phyloP scores from a whole-genome alignment of 2,329 filamentous ascomycete species.

The Dactylonectria estremocensis region DNA sequence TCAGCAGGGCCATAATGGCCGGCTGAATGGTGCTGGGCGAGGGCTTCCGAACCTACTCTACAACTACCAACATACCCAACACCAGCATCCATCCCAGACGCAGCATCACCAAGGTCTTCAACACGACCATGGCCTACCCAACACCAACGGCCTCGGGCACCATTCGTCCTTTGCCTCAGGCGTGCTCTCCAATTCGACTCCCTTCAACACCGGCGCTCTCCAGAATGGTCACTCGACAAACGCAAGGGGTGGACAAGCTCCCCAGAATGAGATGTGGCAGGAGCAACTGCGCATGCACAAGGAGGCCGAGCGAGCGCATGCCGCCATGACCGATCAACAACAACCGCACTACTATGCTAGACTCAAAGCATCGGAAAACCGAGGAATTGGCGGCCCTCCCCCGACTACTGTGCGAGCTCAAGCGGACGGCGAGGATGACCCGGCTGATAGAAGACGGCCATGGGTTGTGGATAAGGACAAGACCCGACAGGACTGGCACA shows the following conservation, averaged over 20 bases:
- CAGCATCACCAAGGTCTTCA: conserved; percentile 75
- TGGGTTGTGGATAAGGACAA: conserved; percentile 77
- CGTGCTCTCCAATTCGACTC: conserved; percentile 74
- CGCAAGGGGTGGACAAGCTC: conserved; percentile 65
- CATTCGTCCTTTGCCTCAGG: conserved; percentile 54
- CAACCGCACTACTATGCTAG: conserved; percentile 81
- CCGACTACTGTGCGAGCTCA: conserved; percentile 64
- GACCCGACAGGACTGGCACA: conserved; percentile 89
- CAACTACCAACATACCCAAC: conserved; percentile 75
- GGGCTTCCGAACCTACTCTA: conserved; percentile 79
- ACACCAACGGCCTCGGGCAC: conserved; percentile 68
- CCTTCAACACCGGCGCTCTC: conserved; percentile 68
- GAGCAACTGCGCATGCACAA: conserved; percentile 88
- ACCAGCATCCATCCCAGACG: conserved; percentile 75
- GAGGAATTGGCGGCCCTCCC: conserved; percentile 72
- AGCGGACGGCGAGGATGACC: conserved; percentile 67
- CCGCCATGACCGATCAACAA: conserved; percentile 78
- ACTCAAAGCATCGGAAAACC: conserved; percentile 79
- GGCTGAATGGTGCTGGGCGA: conserved; percentile 73
- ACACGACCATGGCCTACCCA: conserved; percentile 70
- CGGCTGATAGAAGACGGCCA: conserved; percentile 71
- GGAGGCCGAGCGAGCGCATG: conserved; percentile 80
- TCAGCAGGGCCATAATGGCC: conserved; percentile 81
- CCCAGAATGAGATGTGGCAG: conserved; percentile 83
- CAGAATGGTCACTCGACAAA: conserved; percentile 71